phyloP scores from a whole-genome alignment of 106 monocot genomes.

The Dioscorea alata region DNA sequence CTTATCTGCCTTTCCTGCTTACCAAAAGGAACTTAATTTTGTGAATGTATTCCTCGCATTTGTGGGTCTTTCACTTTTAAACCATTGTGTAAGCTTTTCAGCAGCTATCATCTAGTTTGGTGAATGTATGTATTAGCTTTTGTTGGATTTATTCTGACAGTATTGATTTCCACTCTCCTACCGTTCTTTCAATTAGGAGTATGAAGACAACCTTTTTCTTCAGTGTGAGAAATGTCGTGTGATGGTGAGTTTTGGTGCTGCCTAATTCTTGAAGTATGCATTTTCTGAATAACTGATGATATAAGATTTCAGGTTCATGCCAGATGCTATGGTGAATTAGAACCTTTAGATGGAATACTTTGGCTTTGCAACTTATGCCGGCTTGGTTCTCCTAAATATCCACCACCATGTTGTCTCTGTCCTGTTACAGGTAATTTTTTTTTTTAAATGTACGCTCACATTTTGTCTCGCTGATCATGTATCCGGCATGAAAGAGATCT shows the following conservation, averaged over 20 bases:
- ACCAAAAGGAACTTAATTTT: neutral
- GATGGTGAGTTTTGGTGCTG: constrained; percentile 48
- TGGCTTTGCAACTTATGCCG: constrained; percentile 98
- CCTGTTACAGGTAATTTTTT: constrained; percentile 61
- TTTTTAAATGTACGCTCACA: neutral
- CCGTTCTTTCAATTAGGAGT: constrained; percentile 54
- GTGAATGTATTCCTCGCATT: neutral
- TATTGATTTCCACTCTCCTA: neutral
- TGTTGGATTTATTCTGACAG: no score
- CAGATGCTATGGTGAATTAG: constrained; percentile 93
- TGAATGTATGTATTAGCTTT: no score
- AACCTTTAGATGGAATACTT: constrained; percentile 80
- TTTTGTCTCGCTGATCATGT: neutral
- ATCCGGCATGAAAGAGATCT: neutral
- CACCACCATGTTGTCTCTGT: constrained; percentile 89
- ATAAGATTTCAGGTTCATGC: constrained; percentile 79
- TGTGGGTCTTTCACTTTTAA: neutral
- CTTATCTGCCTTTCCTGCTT: neutral
- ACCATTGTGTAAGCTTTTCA: no score
- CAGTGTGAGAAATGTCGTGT: constrained; percentile 99
- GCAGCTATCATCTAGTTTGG: no score
- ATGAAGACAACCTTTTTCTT: constrained; percentile 91
- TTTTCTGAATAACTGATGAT: neutral
- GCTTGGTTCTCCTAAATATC: constrained; percentile 58
- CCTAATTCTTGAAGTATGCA: neutral